Base-by-base conservation (phyloP, 306 rosid genomes). In the Vigna reflexopilosa region DNA sequence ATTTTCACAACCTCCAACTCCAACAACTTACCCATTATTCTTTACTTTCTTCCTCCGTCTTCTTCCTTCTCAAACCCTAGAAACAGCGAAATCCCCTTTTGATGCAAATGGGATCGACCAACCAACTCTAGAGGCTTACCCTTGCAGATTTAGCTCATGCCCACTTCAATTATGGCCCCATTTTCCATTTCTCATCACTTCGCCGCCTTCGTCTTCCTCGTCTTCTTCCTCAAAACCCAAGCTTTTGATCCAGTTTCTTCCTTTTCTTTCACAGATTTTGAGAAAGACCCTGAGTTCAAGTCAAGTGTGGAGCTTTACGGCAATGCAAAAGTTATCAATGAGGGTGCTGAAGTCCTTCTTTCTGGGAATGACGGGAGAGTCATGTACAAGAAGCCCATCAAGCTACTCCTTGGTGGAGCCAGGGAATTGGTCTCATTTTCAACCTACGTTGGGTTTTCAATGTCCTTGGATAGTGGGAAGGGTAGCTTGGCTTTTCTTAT, bases 1-100 rank as follows among this genome's bases (percentile, higher is more conserved):
- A 89, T 89, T 89, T 89, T 83, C 93, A 88, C 97, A 87, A 79
- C 96, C 85, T 70, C 93, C 92, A 58, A 86, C 38, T 81, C 90
- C 88, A 70, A 76, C 89, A 70, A 80, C 89, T 57, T 68, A 83
- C 82, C 83, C 63, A 82, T 64, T 79, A 82, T 95, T 87, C 92
- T 67, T 91, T 87, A 71, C 96, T 86, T 85, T 85, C 93, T 74
- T 82, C 84, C 86, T 82, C 89, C 34, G 75, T 86, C 77, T 78
- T 84, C 88, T 72, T 42, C 74, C 9, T 72, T 73, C 69, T 47
- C 90, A 79, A 87, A 91, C 96, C 98, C 98, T 88, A 91, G 77
- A 67, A 50, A 48, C 70, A 55, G 34, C 58, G 78, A 77, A 20
- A 81, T 81, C 82, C 73, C 73, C 86, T 73, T 78, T 83, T 62